Percentiles rank a stretch among this genome's conserved stretches.
These are phyloP conservation scores for Astrocystis sublimbata DNA, from an alignment of 495 filamentous ascomycete genomes.

Conservation along the genomic window DNA sequence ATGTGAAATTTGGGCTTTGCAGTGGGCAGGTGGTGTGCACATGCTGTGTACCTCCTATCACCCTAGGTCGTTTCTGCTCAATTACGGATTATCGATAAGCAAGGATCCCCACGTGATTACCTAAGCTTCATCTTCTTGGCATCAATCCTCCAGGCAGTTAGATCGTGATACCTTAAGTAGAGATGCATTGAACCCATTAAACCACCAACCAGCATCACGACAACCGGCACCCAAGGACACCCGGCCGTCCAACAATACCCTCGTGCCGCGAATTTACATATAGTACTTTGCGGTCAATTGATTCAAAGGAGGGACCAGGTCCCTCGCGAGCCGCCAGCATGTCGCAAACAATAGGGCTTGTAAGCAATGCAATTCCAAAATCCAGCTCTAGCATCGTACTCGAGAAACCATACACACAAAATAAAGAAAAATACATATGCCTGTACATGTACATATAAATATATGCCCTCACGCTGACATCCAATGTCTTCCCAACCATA, in stretches of 20 bases:
- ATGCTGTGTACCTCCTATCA: no score
- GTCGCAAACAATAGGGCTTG: constrained; percentile 69
- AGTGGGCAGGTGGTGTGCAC: no score
- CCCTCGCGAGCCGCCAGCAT: constrained; percentile 46
- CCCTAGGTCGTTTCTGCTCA: not conserved
- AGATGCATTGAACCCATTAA: not conserved
- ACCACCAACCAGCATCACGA: not conserved
- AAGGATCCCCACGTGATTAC: constrained; percentile 14
- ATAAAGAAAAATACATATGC: no score
- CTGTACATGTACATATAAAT: not conserved
- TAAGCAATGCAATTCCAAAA: constrained; percentile 38
- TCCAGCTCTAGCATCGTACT: not conserved
- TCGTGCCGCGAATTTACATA: not conserved
- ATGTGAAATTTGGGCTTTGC: no score
- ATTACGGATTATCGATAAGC: constrained; percentile 12
- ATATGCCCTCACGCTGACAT: not conserved
- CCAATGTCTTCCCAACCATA: constrained; percentile 34
- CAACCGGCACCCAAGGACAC: no score
- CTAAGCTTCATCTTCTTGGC: constrained; percentile 5
- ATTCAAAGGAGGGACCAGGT: constrained; percentile 27
- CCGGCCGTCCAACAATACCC: not conserved
- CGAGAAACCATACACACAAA: no score
- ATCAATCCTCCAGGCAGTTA: not conserved
- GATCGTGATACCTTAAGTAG: not conserved
- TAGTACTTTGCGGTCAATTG: not conserved